A percentile compares a stretch with the other conserved stretches of the same genome.
These are phyloP conservation scores for Colletotrichum agaves DNA, from an alignment of 2,329 filamentous ascomycete genomes.

Conservation along the genomic window DNA sequence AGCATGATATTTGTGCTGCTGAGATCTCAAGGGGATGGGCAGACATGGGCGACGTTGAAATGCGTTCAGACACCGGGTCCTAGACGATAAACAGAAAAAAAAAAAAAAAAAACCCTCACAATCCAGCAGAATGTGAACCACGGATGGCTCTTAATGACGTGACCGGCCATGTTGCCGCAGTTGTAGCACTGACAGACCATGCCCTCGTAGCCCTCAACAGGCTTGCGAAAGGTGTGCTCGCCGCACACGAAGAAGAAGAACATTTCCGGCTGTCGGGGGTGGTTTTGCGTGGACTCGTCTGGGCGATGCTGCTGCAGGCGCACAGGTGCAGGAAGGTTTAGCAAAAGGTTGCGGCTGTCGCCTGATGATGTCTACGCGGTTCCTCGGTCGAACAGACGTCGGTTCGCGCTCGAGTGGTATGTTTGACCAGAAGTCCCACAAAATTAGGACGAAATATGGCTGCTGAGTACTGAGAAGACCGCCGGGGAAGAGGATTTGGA, in stretches of 20 bases:
- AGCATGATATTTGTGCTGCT: no score
- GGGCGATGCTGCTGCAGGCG: conserved; percentile 15
- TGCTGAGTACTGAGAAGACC: not conserved
- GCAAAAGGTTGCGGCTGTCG: not conserved
- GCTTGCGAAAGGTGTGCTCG: conserved; percentile 69
- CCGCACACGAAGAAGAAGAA: conserved; percentile 72
- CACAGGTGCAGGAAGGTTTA: conserved; percentile 18
- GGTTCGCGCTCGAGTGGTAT: not conserved
- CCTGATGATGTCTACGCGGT: not conserved
- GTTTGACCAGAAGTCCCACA: no score
- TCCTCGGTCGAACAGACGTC: not conserved
- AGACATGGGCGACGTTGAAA: not conserved
- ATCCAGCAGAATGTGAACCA: conserved; percentile 87
- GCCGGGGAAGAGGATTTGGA: not conserved
- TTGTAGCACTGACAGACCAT: conserved; percentile 72
- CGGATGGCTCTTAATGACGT: conserved; percentile 70
- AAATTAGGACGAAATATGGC: not conserved
- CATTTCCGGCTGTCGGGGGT: conserved; percentile 50
- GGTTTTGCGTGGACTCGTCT: not conserved
- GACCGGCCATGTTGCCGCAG: conserved; percentile 72
- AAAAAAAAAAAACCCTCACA: conserved; percentile 53
- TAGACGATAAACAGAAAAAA: not conserved
- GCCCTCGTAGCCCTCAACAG: conserved; percentile 70
- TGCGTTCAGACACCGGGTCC: not conserved
- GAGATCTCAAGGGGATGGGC: no score